These are phyloP conservation scores for Botrytis pseudocinerea DNA, from an alignment of 2,329 filamentous ascomycete species.

Conservation along the genomic window DNA sequence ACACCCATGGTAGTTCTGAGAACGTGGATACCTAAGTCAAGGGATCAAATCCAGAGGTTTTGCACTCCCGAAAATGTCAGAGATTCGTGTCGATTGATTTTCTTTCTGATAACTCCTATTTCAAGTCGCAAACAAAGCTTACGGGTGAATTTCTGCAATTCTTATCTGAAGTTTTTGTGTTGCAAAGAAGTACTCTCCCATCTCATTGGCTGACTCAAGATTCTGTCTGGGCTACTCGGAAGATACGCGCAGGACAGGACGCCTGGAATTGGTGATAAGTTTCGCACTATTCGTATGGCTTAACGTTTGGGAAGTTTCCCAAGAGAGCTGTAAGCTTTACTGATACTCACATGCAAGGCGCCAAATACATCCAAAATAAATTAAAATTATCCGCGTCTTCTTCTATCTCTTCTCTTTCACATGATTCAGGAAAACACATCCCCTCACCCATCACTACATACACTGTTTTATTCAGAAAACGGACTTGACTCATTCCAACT, in stretches of 20 bases:
- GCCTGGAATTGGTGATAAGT: not conserved
- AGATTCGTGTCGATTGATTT: not conserved
- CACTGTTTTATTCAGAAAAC: not conserved
- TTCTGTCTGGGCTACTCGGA: not conserved
- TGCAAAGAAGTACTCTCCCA: not conserved
- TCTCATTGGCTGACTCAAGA: not conserved
- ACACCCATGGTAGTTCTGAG: not conserved
- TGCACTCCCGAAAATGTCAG: no score
- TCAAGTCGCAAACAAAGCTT: not conserved
- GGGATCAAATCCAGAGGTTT: accelerated
- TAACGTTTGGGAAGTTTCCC: not conserved
- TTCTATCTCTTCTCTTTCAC: not conserved
- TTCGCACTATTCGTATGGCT: not conserved
- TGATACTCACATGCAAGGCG: not conserved
- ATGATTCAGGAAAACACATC: not conserved
- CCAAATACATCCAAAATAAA: not conserved
- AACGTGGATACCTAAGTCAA: not conserved
- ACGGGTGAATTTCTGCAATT: accelerated
- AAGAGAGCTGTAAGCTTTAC: not conserved
- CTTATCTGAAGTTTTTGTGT: not conserved
- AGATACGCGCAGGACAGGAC: not conserved
- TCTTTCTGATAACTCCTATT: not conserved
- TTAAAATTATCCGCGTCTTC: not conserved
- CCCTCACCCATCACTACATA: not conserved
- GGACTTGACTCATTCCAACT: not conserved